Evolutionary conservation across 2,329 filamentous ascomycete species (phyloP), one percentile per base, ranked within the genome.

Genomic region (Cercospora sp.): DNA sequence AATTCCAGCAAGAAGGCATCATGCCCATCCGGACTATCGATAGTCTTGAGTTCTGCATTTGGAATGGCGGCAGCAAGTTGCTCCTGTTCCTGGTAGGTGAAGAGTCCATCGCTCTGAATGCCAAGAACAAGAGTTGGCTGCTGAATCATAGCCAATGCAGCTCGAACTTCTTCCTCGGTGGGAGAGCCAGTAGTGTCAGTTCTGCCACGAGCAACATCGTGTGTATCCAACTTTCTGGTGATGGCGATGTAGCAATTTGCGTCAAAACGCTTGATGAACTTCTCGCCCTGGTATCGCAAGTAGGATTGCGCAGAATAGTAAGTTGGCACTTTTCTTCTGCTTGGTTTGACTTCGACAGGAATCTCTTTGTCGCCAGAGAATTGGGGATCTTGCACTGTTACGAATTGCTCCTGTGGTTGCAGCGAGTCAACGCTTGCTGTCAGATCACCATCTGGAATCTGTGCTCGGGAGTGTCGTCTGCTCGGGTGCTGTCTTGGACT

Each of bases 161-260:
- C 88, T 28, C 87, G 85, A 34, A 97, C 89, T 65, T 76, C 69
- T 30, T 71, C 71, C 0, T 28, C 86, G 84, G 49, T 82, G 74
- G n/a, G 88, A 4, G 74, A 70, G 26, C 71, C 69, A 28, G 67
- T 73, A 34, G 65, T 69, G 16, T 73, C 67, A 18, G 72, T 73
- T 10, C 72, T 68, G 16, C 72, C 71, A 18, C 72, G 69, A 37
- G 72, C 68, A 0, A 99, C 89, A 78, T 99, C 95, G 80, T 99
- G 95, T 0, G 95, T 98, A 79, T 99, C 95, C 16, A 99, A 87
- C 81, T 99, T 99, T 76, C 95, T 91, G 4, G 95, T 98, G 80
- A 99, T 97, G 73, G 95, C 94, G 74, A 99, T 98, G 82, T 99
- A 99, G 82, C 95, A 99, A 80, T 99, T 99, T 76, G 93, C 92